Conservation (phyloP, 345 rosid genomes). For the Sisymbrium altissimum region DNA sequence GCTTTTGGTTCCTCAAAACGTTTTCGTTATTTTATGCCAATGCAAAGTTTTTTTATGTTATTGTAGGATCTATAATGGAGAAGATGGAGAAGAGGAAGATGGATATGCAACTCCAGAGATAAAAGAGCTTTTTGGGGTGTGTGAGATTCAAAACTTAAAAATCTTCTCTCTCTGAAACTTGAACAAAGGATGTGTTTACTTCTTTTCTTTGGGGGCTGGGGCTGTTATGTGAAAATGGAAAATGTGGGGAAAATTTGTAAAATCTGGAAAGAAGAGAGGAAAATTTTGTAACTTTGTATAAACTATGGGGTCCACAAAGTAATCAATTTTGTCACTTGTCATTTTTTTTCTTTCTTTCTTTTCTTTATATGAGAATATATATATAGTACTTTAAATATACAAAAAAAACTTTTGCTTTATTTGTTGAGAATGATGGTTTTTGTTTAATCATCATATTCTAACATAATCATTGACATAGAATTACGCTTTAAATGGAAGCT, state of each 20-base stretch:
- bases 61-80: constrained; percentile 39
- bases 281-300: constrained; percentile 35
- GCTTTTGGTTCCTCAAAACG: background rate
- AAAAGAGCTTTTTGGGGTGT: constrained; percentile 21
- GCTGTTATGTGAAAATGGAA: constrained; percentile 22
- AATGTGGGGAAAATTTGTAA: constrained; percentile 27
- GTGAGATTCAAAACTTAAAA: constrained; percentile 18
- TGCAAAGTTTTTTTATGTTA: background rate
- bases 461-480: constrained; percentile 30
- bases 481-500: constrained; percentile 27
- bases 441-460: constrained; percentile 22
- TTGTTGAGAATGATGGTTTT: constrained; percentile 20
- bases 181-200: constrained; percentile 21
- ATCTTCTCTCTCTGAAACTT: constrained; percentile 15
- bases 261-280: constrained; percentile 21
- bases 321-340: constrained; percentile 34
- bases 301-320: constrained; percentile 31
- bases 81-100: constrained; percentile 44
- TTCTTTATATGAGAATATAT: constrained; percentile 15
- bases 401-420: constrained; percentile 26
- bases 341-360: background rate
- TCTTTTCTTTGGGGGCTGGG: background rate
- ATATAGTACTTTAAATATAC: background rate
- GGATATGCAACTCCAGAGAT: constrained; percentile 47
- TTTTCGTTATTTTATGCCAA: background rate